Base-by-base conservation (phyloP, 2,329 filamentous ascomycete genomes). In the Venturia carpophila region DNA sequence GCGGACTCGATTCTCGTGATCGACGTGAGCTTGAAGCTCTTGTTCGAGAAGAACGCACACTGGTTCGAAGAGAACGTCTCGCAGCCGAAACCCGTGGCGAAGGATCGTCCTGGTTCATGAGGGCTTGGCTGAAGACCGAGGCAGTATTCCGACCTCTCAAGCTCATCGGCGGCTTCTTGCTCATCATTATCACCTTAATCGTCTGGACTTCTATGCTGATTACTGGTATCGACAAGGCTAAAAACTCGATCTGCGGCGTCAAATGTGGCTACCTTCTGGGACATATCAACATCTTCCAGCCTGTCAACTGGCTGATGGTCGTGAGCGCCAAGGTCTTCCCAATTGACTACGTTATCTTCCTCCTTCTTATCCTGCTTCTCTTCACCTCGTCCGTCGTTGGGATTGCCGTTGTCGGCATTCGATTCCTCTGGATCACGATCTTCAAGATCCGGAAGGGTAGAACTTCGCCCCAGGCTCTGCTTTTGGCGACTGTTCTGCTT, bases 191-290 rank as follows among this genome's bases (percentile, higher is more conserved):
- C 27, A 83, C 90, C 0, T 76, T 96, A 17, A 69, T 96, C 52
- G 83, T 95, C 69, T 96, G 91, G 83, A 83, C 88, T 10, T 96
- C 91, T 15, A 97, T 99, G 91, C 83, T 97, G 70, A 89, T 97
- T 73, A 97, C 93, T 0, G 89, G 87, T 69, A 92, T 97, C 72
- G 94, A 99, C 83, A 97, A 97, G 79, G 91, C 92, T 43, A 92
- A 89, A 75, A 97, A 97, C 79, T 97, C 92, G 3, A 80, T 95
- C 68, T 99, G 94, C 83, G 93, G 94, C 75, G 81, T 87, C 66
- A 87, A 86, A 70, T 99, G 94, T 74, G 94, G 94, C 68, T 99
- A 97, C 77, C 90, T 97, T 62, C 83, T 99, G 5, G 91, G 87
- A 55, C 82, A 87, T 72, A 89, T 95, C 75, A 91, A 95, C 74